Conservation (phyloP, 1,284 basidiomycete genomes). For the Moesziomyces sp. region DNA sequence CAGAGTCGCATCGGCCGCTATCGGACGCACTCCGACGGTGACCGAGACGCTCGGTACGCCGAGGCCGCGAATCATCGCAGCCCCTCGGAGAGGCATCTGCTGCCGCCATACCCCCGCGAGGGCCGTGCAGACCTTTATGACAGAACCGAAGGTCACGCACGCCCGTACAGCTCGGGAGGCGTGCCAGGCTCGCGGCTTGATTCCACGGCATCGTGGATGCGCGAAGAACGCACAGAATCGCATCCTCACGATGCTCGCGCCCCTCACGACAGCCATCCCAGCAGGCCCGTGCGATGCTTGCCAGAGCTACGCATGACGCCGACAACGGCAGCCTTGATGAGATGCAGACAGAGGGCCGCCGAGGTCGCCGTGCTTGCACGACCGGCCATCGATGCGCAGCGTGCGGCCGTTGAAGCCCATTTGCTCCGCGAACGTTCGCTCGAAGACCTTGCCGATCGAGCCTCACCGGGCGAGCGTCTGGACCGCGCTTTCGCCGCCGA, state of each 20-base stretch:
- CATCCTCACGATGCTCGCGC: slow-evolving; percentile 20
- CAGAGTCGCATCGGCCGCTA: slow-evolving; percentile 14
- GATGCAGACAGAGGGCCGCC: slow-evolving; percentile 27
- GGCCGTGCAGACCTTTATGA: not conserved
- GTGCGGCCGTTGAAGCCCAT: slow-evolving; percentile 16
- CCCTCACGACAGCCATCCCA: slow-evolving; percentile 7
- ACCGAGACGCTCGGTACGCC: slow-evolving; percentile 13
- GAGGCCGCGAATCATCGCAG: slow-evolving; percentile 11
- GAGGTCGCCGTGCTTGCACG: slow-evolving; percentile 30
- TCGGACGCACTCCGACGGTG: slow-evolving; percentile 37
- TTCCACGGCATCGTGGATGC: slow-evolving; percentile 2
- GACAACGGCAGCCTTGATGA: slow-evolving; percentile 11
- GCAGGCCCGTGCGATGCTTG: slow-evolving; percentile 10
- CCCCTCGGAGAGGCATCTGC: slow-evolving; percentile 25
- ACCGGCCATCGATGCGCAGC: slow-evolving; percentile 24
- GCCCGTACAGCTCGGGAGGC: slow-evolving; percentile 17
- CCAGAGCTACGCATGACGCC: slow-evolving; percentile 17
- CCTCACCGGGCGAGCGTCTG: slow-evolving; percentile 27
- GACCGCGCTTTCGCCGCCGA: slow-evolving; percentile 35
- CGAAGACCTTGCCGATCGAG: slow-evolving; percentile 21
- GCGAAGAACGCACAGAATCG: slow-evolving; percentile 11
- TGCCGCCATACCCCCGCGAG: slow-evolving; percentile 8
- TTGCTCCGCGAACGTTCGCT: slow-evolving; percentile 17
- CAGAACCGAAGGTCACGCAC: slow-evolving; percentile 7
- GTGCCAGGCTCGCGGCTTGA: slow-evolving; percentile 9